Base-by-base conservation (phyloP, 441 rosid genomes). In the Syzygium syzygioides region DNA sequence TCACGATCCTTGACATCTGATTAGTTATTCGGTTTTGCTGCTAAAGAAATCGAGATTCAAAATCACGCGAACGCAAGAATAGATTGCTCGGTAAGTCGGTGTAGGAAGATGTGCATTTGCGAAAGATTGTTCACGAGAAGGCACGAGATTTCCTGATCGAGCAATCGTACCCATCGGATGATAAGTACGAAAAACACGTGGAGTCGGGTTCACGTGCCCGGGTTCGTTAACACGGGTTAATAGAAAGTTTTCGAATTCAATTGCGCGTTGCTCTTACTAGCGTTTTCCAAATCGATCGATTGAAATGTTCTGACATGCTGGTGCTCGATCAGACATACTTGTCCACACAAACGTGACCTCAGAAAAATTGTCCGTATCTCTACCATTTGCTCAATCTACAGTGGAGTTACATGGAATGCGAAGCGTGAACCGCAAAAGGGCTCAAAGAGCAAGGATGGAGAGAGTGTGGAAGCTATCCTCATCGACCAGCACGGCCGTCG, bases 391-490 rank as follows among this genome's bases (percentile, higher is more conserved):
- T 13, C 83, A 6, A 23, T 41, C 41, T 45, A 76, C 83, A 37
- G 28, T 23, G 52, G 17, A 76, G 17, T 37, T 37, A 41, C 83
- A 76, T 12, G 52, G 83, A 41, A 3, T 3, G 52, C 3, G 52
- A 25, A 4, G 83, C 37, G 4, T 3, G 76, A 30, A 4, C 37
- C 4, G 20, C n/a, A 7, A 64, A 15, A 30, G 23, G 20, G 76
- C 83, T 90, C 85, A 94, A 83, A 94, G 96, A 3, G 94, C 90
- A 41, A 93, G 87, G 89, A 91, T 87, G n/a, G 93, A 89, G 85
- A 94, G 92, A 19, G 94, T 88, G 87, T 90, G 96, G 55, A 94
- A 89, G 86, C 88, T 90, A 34, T 93, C 93, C 41, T 92, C 93
- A 12, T 93, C 94, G 2, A 92, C 89, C 55, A 68, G 79, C 3